Base-by-base conservation (phyloP, 441 rosid species). In the Populus hybrid region DNA sequence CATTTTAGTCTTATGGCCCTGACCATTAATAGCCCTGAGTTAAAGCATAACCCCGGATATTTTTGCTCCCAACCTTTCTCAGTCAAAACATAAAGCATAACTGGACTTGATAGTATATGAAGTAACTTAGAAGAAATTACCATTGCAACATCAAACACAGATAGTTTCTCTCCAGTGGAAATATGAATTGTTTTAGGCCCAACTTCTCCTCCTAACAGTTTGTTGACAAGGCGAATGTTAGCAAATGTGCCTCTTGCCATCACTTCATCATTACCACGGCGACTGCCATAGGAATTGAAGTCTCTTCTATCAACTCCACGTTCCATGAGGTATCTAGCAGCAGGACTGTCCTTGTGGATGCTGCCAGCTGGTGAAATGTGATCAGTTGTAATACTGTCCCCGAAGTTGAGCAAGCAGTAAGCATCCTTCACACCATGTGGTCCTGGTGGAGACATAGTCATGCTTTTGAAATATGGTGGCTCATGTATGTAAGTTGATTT, bases 361-460 rank as follows among this genome's bases (percentile, higher is more conserved):
- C 96, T 95, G 72, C 99, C 98, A 80, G 99, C 97, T 36, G 98
- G 98, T 67, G 98, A 95, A 82, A 93, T 93, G 86, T 93, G 98
- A 85, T 95, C 99, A 61, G 99, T 93, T 38, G 99, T 95, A 23
- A 93, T 95, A 84, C 98, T 95, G 77, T 93, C 98, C 75, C 99
- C 99, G 35, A 93, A 88, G 79, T 91, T 92, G 61, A 94, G 94
- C 71, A 94, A 80, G 87, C 98, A 94, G 87, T 89, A 88, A 14
- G 95, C 97, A 69, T 91, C 90, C 85, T 91, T 95, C 80, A 95
- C 97, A 1, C 98, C 88, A 74, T 93, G 94, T 35, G 92, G 86
- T 23, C 99, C 30, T 28, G 30, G 30, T 2, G 30, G 97, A 28
- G 91, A 90, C 99, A 95, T 95, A 78, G 88, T 91, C 97, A 95